Conservation (phyloP, 2,329 filamentous ascomycete genomes). For the Tolypocladium amazonense region DNA sequence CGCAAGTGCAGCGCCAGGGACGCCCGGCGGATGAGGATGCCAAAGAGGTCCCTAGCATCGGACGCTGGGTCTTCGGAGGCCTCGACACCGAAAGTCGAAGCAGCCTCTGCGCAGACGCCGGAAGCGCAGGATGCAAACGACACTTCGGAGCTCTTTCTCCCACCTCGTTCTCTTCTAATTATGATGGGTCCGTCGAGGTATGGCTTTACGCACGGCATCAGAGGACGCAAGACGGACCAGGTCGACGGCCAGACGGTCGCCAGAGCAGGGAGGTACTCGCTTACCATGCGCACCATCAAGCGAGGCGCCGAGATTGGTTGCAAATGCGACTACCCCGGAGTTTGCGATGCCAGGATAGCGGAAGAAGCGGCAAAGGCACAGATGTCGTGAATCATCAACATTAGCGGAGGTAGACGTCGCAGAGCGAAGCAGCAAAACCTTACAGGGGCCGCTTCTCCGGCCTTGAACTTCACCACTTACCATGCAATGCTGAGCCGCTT, state of each 20-base stretch:
- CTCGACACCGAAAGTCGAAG: background rate
- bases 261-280: background rate
- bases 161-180: background rate
- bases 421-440: background rate
- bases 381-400: background rate
- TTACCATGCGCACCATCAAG: background rate
- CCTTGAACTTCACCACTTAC: background rate
- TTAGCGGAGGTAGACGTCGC: background rate
- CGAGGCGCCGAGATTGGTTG: background rate
- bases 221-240: constrained; percentile 3
- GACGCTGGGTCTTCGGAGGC: background rate
- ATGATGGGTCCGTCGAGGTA: constrained; percentile 3
- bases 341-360: constrained; percentile 1
- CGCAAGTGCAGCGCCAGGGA: background rate
- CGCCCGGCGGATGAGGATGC: background rate
- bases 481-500: background rate
- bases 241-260: constrained; percentile 2
- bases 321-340: background rate
- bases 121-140: background rate
- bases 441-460: background rate
- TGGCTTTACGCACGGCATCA: constrained; percentile 4
- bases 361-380: background rate
- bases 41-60: background rate
- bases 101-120: background rate
- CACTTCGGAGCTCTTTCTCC: constrained; percentile 1